Percentiles rank a stretch among this genome's conserved stretches.
Conservation (phyloP, 768 basidiomycete species). For the Tricholoma flavovirens region DNA sequence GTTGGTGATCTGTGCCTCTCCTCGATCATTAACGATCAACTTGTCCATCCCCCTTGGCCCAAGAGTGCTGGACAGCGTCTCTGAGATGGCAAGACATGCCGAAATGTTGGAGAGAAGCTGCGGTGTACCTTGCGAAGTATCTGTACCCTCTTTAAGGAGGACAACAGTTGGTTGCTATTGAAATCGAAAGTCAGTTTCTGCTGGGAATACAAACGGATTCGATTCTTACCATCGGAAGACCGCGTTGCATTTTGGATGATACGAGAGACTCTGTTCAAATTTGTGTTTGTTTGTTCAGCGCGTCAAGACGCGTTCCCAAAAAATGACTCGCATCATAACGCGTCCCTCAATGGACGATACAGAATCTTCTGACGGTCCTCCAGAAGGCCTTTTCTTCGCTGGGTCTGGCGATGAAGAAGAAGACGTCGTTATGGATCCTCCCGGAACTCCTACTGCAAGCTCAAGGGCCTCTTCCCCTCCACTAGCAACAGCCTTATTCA, state of each 20-base stretch:
- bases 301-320: constrained; percentile 30
- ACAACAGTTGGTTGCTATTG: constrained; percentile 94
- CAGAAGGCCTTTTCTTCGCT: constrained; percentile 51
- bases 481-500: constrained; percentile 26
- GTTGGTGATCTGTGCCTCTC: constrained; percentile 98
- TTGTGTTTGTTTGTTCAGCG: constrained; percentile 33
- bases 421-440: constrained; percentile 13
- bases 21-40: constrained; percentile 88
- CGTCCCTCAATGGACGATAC: constrained; percentile 24
- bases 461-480: constrained; percentile 15
- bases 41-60: constrained; percentile 99
- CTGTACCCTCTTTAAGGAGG: constrained; percentile 93
- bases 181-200: constrained; percentile 10
- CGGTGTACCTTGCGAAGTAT: constrained; percentile 89
- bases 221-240: constrained; percentile 63
- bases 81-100: constrained; percentile 89
- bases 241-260: constrained; percentile 71
- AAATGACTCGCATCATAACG: constrained; percentile 15
- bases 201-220: not conserved
- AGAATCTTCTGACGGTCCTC: constrained; percentile 23
- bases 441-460: constrained; percentile 11
- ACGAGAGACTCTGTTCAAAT: constrained; percentile 25
- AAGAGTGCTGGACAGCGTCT: constrained; percentile 91
- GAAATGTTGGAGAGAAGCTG: constrained; percentile 95
- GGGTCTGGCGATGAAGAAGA: constrained; percentile 50